Evolutionary conservation across 768 basidiomycete genomes (phyloP).

Genomic region (Phlegmacium glaucopus): DNA sequence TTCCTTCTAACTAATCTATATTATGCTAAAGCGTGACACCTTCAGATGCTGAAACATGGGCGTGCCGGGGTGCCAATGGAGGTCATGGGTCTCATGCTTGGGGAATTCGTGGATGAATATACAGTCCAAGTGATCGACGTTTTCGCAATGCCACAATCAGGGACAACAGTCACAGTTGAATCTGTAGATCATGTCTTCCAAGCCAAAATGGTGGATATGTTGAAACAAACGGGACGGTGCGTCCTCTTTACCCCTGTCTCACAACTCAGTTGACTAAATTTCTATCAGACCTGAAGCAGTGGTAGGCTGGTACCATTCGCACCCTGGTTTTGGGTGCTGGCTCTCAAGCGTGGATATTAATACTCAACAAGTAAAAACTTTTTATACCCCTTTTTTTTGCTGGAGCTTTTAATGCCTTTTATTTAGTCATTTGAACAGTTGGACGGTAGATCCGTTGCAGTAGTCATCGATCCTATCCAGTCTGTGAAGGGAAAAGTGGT

Average conservation of each 20-base stretch:
- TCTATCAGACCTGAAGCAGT: slow-evolving; percentile 85
- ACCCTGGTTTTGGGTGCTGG: slow-evolving; percentile 99
- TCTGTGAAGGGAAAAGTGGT: slow-evolving; percentile 99
- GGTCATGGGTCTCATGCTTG: slow-evolving; percentile 98
- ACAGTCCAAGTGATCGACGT: slow-evolving; percentile 93
- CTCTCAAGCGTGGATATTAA: slow-evolving; percentile 98
- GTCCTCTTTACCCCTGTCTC: slow-evolving; percentile 23
- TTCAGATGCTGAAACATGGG: slow-evolving; percentile 97
- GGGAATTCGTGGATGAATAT: slow-evolving; percentile 98
- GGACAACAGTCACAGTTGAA: slow-evolving; percentile 96
- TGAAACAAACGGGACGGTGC: slow-evolving; percentile 97
- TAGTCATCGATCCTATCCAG: slow-evolving; percentile 98
- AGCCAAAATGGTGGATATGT: slow-evolving; percentile 96
- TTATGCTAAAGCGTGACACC: slow-evolving; percentile 1
- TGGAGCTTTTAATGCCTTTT: slow-evolving; percentile 4
- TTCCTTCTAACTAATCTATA: slow-evolving; percentile 1
- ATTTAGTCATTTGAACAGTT: slow-evolving; percentile 92
- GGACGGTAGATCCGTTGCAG: slow-evolving; percentile 90
- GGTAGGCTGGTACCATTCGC: slow-evolving; percentile 99
- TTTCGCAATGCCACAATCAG: slow-evolving; percentile 98
- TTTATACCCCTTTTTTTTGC: slow-evolving; percentile 7
- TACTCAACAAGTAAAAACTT: slow-evolving; percentile 79
- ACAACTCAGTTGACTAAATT: slow-evolving; percentile 5
- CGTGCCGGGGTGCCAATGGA: slow-evolving; percentile 99
- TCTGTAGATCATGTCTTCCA: slow-evolving; percentile 99